Evolutionary conservation across 306 rosid species (phyloP), one percentile per base, ranked within the genome.

Genomic region (Echinosophora koreensis): DNA sequence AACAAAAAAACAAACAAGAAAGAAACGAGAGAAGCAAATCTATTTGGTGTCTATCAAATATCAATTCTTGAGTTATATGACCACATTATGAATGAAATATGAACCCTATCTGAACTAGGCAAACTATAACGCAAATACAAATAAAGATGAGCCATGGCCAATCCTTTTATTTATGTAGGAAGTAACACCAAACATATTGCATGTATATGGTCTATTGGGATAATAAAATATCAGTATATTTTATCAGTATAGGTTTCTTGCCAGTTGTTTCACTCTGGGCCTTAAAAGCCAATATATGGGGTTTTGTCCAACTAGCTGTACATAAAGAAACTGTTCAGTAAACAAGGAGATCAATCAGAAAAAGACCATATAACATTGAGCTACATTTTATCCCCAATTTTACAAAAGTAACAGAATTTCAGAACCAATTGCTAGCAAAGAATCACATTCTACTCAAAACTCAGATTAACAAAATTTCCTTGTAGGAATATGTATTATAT

Each of bases 1-100:
- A 65, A 77, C 64, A 49, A 66, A 56, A 34, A 35, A 78, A 50
- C n/a, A n/a, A n/a, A n/a, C n/a, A n/a, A n/a, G n/a, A n/a, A n/a
- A n/a, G n/a, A 76, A 59, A 66, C 71, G 50, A 49, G 6, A 71
- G 52, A 16, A 28, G 57, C 6, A 56, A 58, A 71, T 49, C 35
- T 16, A 54, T 71, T 41, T 13, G 30, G 38, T 38, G 14, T 37
- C 16, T 5, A 4, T 55, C 18, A 56, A 38, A 65, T 74, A 4
- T 55, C 18, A 56, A 38, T 70, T 74, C 5, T 57, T 28, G 30
- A 28, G 30, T 28, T 51, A 60, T 16, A 71, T 14, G 27, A 61
- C 18, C 35, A 69, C 41, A 56, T 46, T 8, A 61, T 28, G 66
- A 66, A 38, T 49, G 41, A 14, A 12, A 74, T 11, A 17, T 13